Evolutionary conservation across 257 asterid species (phyloP).

Genomic region (Solanum microdontum): DNA sequence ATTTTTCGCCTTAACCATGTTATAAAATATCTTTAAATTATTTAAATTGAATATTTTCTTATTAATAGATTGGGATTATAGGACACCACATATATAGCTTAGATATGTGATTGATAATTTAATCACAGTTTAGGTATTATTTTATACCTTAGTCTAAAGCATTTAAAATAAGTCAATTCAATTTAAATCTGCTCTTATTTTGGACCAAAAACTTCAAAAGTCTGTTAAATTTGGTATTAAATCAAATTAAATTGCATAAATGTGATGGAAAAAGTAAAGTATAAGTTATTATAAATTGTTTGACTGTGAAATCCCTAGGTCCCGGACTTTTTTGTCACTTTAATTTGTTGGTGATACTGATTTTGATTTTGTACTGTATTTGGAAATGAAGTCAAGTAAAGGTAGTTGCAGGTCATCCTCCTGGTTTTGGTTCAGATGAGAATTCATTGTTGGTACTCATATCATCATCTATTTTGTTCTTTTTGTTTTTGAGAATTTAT

Average conservation of each 20-base stretch:
- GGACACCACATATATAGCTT: background rate
- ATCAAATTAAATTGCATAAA: too few relatives aligned
- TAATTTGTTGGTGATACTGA: background rate
- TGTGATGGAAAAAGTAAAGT: too few relatives aligned
- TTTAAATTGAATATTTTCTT: too few relatives aligned
- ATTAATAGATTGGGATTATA: too few relatives aligned
- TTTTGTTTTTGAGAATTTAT: too few relatives aligned
- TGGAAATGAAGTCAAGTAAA: background rate
- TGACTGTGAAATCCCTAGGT: too few relatives aligned
- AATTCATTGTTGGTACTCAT: background rate
- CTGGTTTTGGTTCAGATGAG: background rate
- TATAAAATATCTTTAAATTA: background rate
- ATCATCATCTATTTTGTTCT: background rate
- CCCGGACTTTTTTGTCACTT: background rate
- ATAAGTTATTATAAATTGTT: too few relatives aligned
- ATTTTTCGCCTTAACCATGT: background rate
- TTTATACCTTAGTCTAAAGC: too few relatives aligned
- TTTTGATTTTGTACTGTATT: background rate
- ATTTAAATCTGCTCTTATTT: too few relatives aligned
- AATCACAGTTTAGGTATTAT: too few relatives aligned
- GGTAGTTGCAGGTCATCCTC: background rate
- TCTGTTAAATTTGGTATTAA: too few relatives aligned
- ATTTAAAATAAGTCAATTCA: too few relatives aligned
- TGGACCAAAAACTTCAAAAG: accelerated
- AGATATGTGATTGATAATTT: background rate